Evolutionary conservation across 2,329 filamentous ascomycete genomes (phyloP).

Genomic region (Aspergillus thermomutatus): DNA sequence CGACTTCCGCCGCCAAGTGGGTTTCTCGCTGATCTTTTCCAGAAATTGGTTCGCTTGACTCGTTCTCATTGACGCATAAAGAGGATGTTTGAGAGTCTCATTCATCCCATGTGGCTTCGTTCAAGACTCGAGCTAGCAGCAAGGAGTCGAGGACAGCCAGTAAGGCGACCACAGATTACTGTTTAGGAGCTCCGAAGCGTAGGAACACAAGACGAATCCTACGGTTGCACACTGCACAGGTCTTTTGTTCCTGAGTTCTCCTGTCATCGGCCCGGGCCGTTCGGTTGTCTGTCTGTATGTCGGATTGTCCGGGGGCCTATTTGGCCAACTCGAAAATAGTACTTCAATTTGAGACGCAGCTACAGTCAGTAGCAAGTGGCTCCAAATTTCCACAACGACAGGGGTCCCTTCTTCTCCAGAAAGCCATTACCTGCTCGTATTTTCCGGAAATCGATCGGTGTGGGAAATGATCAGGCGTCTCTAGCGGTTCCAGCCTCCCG

Average conservation of each 20-base stretch:
- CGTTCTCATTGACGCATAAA: background rate
- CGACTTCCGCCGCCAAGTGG: background rate
- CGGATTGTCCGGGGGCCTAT: background rate
- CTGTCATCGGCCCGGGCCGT: background rate
- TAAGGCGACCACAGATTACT: no score
- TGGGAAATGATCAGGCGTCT: background rate
- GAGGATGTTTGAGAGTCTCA: background rate
- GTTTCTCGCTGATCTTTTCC: background rate
- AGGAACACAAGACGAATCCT: background rate
- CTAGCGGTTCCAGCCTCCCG: background rate
- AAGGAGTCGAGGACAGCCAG: background rate
- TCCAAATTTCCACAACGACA: no score
- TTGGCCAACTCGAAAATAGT: background rate
- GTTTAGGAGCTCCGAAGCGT: background rate
- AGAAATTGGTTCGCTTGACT: no score
- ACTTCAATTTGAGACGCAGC: no score
- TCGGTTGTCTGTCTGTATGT: background rate
- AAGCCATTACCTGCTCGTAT: no score
- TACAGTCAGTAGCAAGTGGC: background rate
- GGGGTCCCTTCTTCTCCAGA: no score
- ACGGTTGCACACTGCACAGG: no score
- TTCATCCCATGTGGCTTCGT: background rate
- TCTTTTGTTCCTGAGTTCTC: background rate
- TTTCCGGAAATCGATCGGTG: background rate
- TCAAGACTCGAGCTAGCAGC: background rate